Conservation (phyloP, 495 filamentous ascomycete species). For the Aspergillus coremiiformis region DNA sequence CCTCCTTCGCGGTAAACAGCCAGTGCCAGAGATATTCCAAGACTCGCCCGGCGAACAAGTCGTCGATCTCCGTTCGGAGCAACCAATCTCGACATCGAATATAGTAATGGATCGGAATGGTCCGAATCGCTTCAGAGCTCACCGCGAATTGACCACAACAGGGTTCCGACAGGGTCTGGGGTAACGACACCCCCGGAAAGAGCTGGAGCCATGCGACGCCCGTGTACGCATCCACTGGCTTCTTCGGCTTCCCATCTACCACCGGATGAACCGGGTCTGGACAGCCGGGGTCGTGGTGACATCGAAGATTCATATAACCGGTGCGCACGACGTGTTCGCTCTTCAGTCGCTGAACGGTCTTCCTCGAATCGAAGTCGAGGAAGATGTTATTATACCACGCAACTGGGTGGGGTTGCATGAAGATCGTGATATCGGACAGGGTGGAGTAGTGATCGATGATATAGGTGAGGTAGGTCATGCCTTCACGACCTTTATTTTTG, state of each 20-base stretch:
- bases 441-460: constrained; percentile 40
- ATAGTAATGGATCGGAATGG: not conserved
- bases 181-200: not conserved
- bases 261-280: constrained; percentile 7
- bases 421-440: constrained; percentile 38
- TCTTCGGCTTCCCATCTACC: not conserved
- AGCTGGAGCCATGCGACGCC: not conserved
- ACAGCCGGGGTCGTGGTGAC: constrained; percentile 39
- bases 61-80: not conserved
- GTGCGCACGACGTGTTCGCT: constrained; percentile 17
- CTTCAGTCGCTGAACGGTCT: constrained; percentile 22
- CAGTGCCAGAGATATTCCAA: not conserved
- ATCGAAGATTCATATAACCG: constrained; percentile 47
- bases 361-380: constrained; percentile 30
- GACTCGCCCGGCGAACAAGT: not conserved
- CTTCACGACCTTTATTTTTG: constrained; percentile 54
- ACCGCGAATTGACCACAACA: not conserved
- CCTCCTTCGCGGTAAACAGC: too few relatives aligned
- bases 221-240: too few relatives aligned
- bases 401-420: constrained; percentile 37
- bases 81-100: not conserved
- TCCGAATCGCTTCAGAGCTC: not conserved
- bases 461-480: constrained; percentile 41
- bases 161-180: not conserved
- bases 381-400: constrained; percentile 51